Base-by-base conservation (phyloP, 2,329 filamentous ascomycete genomes). In the Neobulgaria alba region DNA sequence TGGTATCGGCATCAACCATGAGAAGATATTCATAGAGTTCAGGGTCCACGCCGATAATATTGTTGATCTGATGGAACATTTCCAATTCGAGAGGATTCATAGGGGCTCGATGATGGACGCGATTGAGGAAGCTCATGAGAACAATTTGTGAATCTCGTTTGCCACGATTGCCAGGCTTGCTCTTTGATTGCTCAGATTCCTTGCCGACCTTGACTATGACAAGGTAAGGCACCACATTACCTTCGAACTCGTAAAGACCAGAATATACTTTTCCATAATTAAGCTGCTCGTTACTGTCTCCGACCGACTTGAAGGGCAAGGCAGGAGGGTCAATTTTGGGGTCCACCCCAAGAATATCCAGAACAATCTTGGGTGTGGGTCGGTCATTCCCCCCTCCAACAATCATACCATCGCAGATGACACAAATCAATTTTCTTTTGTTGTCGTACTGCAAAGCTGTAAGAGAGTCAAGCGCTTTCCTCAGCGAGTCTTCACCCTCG, bases 251-350 rank as follows among this genome's bases (percentile, higher is more conserved):
- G 63, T 98, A 98, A 2, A 98, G 75, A 58, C 92, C 92, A 36
- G 90, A 96, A 64, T 96, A 98, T 12, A 98, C 89, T 61, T 98
- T 98, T 59, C 89, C 92, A 58, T 95, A 96, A 65, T 98, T 98
- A 51, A 96, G 80, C 61, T 96, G 90, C 47, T 95, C 85, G 56
- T 78, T 88, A 53, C 89, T 87, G 36, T 80, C 72, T 38, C 92
- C 92, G 43, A 98, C 80, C 3, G 88, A 93, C 65, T 89, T 90
- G 76, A 96, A 96, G 0, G 89, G 85, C 21, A 98, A 71, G 1
- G 92, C 88, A 16, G 89, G 89, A 47, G 92, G 92, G 56, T 98
- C 92, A 46, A 95, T 81, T 67, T 95, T 96, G 33, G 90, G 90
- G 55, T 96, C 90, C 41, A 98, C 92, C 23, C 92, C 92, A 10